Conservation (phyloP, 2,329 filamentous ascomycete species). For the Trichoderma asperellum region DNA sequence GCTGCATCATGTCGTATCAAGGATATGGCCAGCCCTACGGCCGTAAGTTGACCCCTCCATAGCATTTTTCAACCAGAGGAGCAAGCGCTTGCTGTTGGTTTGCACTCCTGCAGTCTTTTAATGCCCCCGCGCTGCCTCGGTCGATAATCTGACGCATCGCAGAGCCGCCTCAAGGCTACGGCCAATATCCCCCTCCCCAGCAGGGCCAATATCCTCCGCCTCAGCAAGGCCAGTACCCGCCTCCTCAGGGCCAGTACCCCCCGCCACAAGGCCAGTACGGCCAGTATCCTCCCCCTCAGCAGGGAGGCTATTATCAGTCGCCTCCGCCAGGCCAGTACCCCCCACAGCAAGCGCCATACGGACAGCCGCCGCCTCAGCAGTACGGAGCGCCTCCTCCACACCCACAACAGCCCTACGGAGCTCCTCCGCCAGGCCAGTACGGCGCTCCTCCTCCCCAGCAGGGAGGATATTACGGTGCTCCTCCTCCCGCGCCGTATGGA, state of each 20-base stretch:
- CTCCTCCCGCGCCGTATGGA: slow-evolving; percentile 42
- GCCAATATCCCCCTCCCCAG: slow-evolving; percentile 41
- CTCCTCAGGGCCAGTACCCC: slow-evolving; percentile 37
- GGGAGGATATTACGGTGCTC: slow-evolving; percentile 45
- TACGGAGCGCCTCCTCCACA: slow-evolving; percentile 42
- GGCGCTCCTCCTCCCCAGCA: slow-evolving; percentile 40
- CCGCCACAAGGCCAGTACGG: slow-evolving; percentile 32
- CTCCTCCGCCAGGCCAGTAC: slow-evolving; percentile 35
- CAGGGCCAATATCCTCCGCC: slow-evolving; percentile 41
- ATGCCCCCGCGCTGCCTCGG: not conserved
- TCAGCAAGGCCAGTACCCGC: slow-evolving; percentile 43
- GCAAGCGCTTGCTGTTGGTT: not conserved
- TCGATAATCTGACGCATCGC: slow-evolving; percentile 30
- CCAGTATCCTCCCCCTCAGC: slow-evolving; percentile 36
- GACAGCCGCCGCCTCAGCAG: slow-evolving; percentile 33
- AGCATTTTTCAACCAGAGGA: not conserved
- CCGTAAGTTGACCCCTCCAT: slow-evolving; percentile 40
- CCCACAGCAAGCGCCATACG: slow-evolving; percentile 35
- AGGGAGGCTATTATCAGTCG: slow-evolving; percentile 39
- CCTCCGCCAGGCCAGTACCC: slow-evolving; percentile 37
- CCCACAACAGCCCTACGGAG: slow-evolving; percentile 31
- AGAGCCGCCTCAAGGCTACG: slow-evolving; percentile 47
- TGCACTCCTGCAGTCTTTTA: not conserved
- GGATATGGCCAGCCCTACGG: slow-evolving; percentile 40
- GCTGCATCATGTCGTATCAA: slow-evolving; percentile 43